Conservation (phyloP, 2,329 filamentous ascomycete genomes). For the Pestalotiopsis sp. region DNA sequence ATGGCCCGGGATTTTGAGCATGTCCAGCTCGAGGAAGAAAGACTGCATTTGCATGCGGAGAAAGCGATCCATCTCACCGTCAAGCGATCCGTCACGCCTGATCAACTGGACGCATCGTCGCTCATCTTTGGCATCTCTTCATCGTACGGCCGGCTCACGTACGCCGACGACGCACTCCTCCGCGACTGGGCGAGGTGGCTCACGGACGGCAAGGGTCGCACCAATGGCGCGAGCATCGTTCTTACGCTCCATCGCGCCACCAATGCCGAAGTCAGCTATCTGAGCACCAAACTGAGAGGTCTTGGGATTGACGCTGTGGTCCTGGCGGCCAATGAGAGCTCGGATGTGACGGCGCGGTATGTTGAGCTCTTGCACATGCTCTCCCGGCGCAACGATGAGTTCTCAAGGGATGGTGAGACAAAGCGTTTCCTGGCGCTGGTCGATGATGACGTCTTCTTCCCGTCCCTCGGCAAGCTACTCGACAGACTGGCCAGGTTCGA, state of each 20-base stretch:
- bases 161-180: constrained; percentile 38
- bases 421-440: constrained; percentile 45
- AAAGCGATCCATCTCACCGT: constrained; percentile 34
- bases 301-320: constrained; percentile 41
- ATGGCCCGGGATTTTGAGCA: constrained; percentile 18
- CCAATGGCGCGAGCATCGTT: constrained; percentile 44
- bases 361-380: constrained; percentile 37
- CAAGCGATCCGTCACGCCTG: constrained; percentile 28
- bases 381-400: constrained; percentile 30
- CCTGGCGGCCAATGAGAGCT: constrained; percentile 28
- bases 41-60: constrained; percentile 15
- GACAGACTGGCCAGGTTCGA: constrained; percentile 36
- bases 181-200: constrained; percentile 47
- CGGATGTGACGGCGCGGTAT: constrained; percentile 36
- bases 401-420: constrained; percentile 34
- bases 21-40: constrained; percentile 18
- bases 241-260: constrained; percentile 41
- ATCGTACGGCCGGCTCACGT: constrained; percentile 39
- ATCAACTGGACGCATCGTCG: constrained; percentile 37
- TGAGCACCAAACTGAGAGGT: constrained; percentile 31
- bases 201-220: constrained; percentile 38
- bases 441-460: constrained; percentile 48
- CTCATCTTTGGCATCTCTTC: constrained; percentile 44
- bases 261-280: constrained; percentile 30
- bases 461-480: constrained; percentile 39